These are phyloP conservation scores for Cryptosporidium ubiquitum DNA, from an alignment of 169 alveolate species.

Conservation along the genomic window DNA sequence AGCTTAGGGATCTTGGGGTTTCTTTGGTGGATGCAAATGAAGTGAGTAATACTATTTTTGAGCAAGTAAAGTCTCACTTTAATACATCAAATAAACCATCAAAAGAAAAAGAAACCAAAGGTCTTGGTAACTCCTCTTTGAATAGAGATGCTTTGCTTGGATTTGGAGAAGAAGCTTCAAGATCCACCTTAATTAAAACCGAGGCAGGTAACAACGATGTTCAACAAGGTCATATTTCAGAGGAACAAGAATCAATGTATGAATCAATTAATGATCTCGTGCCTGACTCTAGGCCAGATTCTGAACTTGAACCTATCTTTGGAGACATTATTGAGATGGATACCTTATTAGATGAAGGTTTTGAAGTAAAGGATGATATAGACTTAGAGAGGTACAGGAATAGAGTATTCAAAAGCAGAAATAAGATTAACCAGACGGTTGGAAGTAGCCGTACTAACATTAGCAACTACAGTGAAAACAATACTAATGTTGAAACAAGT, in stretches of 20 bases:
- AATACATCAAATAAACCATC: neutral
- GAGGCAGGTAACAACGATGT: neutral
- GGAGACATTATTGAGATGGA: neutral
- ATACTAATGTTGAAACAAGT: neutral
- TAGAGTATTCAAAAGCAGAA: neutral
- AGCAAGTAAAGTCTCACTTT: constrained; percentile 44
- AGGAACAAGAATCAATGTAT: neutral
- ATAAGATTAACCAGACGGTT: neutral
- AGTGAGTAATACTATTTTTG: constrained; percentile 62
- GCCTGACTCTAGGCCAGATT: neutral
- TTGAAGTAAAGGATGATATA: constrained; percentile 36
- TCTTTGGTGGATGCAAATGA: constrained; percentile 62
- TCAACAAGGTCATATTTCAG: too few relatives aligned
- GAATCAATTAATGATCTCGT: neutral
- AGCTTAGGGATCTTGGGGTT: constrained; percentile 49
- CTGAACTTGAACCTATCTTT: neutral
- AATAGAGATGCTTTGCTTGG: neutral
- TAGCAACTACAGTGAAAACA: neutral
- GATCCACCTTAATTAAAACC: neutral
- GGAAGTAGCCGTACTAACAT: neutral
- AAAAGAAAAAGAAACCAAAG: neutral
- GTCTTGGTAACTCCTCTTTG: neutral
- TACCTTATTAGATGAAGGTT: neutral
- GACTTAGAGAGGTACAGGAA: neutral
- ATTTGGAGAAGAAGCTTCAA: neutral